phyloP scores from a whole-genome alignment of 139 green algal species.

The Mesotaenium endlicherianum region DNA sequence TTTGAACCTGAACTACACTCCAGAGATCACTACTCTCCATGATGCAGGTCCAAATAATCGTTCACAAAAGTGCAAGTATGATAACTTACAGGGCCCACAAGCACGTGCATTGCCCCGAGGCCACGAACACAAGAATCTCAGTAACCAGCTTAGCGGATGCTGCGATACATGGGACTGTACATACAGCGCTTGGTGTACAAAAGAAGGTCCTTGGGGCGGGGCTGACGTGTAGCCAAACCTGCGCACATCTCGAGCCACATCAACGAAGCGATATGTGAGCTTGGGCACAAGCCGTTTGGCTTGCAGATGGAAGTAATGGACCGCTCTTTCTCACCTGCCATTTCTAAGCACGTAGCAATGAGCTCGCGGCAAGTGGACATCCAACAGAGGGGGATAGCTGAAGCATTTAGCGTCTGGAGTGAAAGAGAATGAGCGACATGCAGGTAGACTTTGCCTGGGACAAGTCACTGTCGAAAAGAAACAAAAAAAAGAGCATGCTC shows the following conservation, averaged over 20 bases:
- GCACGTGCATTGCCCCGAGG: no score
- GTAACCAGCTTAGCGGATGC: conserved; percentile 9
- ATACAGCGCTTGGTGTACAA: conserved; percentile 3
- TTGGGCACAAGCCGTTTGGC: no score
- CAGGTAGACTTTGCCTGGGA: background rate
- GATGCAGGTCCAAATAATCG: no score
- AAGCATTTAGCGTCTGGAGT: background rate
- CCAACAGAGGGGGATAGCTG: background rate
- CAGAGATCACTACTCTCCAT: no score
- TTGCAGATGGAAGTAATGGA: background rate
- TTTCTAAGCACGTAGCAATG: background rate
- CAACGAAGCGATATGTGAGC: background rate
- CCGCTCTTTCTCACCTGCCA: background rate
- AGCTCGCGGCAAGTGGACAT: no score
- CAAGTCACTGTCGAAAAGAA: background rate
- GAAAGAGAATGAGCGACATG: background rate
- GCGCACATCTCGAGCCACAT: background rate
- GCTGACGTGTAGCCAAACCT: conserved; percentile 11
- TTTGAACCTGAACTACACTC: no score
- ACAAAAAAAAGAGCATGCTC: background rate
- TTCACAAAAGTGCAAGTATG: no score
- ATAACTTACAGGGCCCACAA: no score
- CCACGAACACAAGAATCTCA: no score
- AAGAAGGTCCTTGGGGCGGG: background rate
- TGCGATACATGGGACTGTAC: conserved; percentile 15